phyloP scores from a whole-genome alignment of 768 basidiomycete species.

The Royoungia palumana region DNA sequence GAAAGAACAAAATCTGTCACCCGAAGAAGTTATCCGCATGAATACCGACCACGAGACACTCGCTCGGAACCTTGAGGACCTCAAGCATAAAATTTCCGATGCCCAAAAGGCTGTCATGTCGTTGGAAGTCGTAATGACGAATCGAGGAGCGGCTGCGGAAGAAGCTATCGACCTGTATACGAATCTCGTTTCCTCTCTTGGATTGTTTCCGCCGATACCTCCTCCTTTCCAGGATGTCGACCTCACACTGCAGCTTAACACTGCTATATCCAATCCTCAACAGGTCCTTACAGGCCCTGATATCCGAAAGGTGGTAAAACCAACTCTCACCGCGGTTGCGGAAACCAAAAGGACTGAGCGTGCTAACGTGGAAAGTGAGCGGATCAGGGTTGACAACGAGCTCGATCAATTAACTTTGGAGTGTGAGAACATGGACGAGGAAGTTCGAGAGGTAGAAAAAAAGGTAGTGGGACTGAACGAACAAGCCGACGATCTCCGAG shows the following conservation, averaged over 20 bases:
- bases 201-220: constrained; percentile 71
- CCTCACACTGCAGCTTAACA: constrained; percentile 78
- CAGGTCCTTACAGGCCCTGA: constrained; percentile 67
- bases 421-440: constrained; percentile 80
- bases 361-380: constrained; percentile 69
- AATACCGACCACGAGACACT: constrained; percentile 84
- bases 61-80: constrained; percentile 67
- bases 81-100: constrained; percentile 72
- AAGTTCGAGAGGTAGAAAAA: constrained; percentile 69
- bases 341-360: constrained; percentile 70
- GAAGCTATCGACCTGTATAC: constrained; percentile 79
- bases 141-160: constrained; percentile 77
- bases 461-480: constrained; percentile 67
- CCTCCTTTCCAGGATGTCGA: constrained; percentile 70
- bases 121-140: constrained; percentile 80
- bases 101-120: constrained; percentile 69
- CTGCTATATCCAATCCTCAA: constrained; percentile 67
- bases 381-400: constrained; percentile 78
- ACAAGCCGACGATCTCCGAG: constrained; percentile 78
- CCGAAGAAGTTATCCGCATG: constrained; percentile 90
- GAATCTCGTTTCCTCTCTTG: constrained; percentile 67
- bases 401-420: constrained; percentile 73
- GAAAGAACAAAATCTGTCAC: constrained; percentile 82
- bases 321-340: constrained; percentile 67
- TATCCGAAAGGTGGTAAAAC: constrained; percentile 70